Conservation (phyloP, 257 asterid genomes). For the Fraxinus quadrangulata region DNA sequence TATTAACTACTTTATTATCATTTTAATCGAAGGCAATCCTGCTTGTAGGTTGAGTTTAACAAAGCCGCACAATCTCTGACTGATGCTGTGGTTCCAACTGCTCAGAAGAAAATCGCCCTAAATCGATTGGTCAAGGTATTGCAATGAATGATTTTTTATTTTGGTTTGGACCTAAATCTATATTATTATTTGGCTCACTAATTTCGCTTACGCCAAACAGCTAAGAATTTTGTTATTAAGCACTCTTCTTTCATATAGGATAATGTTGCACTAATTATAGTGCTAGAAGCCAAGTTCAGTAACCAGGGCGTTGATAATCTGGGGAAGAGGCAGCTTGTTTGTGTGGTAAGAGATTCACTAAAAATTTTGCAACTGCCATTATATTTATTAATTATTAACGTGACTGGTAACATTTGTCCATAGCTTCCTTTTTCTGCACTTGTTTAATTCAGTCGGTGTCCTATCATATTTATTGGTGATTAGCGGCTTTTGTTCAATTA, state of each 20-base stretch:
- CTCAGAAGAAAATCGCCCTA: constrained; percentile 76
- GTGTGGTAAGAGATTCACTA: constrained; percentile 69
- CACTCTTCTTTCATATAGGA: constrained; percentile 52
- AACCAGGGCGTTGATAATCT: constrained; percentile 78
- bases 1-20: constrained; percentile 18
- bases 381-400: constrained; percentile 1
- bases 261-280: constrained; percentile 88
- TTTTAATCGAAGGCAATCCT: constrained; percentile 17
- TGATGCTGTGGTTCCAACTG: constrained; percentile 76
- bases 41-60: constrained; percentile 86
- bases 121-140: constrained; percentile 85
- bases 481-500: neutral
- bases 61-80: constrained; percentile 96
- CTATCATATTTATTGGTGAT: neutral
- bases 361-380: constrained; percentile 6
- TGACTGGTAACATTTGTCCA: neutral
- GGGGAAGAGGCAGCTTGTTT: constrained; percentile 92
- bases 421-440: neutral
- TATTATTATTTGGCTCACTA: constrained; percentile 6
- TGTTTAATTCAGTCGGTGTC: neutral
- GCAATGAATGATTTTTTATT: constrained; percentile 13
- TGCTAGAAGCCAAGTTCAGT: constrained; percentile 87
- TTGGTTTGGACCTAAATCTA: neutral
- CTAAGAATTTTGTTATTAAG: constrained; percentile 2
- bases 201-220: constrained; percentile 8